phyloP scores from a whole-genome alignment of 2,329 filamentous ascomycete species.

The Hypoxylon sp. region DNA sequence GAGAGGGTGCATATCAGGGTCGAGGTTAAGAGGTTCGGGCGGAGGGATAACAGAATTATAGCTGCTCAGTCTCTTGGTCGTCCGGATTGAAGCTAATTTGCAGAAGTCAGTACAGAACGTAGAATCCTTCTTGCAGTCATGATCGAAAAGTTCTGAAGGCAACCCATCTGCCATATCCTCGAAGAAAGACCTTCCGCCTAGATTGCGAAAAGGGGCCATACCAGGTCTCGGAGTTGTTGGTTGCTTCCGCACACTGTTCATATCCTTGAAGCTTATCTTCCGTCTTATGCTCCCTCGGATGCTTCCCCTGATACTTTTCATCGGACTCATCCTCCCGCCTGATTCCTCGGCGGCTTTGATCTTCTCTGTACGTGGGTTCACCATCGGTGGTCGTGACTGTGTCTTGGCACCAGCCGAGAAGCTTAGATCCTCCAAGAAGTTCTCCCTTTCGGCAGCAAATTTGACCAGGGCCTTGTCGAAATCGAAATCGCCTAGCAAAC shows the following conservation, averaged over 20 bases:
- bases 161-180: constrained; percentile 46
- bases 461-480: constrained; percentile 95
- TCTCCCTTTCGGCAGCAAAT: constrained; percentile 95
- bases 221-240: constrained; percentile 81
- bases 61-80: constrained; percentile 90
- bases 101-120: constrained; percentile 53
- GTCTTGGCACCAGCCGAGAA: constrained; percentile 88
- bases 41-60: constrained; percentile 98
- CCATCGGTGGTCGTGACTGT: constrained; percentile 77
- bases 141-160: constrained; percentile 44
- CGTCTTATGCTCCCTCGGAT: constrained; percentile 89
- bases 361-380: constrained; percentile 84
- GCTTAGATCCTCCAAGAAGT: constrained; percentile 91
- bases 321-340: constrained; percentile 68
- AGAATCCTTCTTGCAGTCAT: constrained; percentile 46
- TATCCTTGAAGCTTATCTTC: constrained; percentile 92
- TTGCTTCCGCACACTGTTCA: constrained; percentile 94
- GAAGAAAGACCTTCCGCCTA: constrained; percentile 32
- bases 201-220: constrained; percentile 63
- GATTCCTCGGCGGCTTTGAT: constrained; percentile 83
- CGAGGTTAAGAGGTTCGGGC: constrained; percentile 89
- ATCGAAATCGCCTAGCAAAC: constrained; percentile 78
- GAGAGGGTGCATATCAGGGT: constrained; percentile 94
- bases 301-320: constrained; percentile 72
- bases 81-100: constrained; percentile 73